Evolutionary conservation across 176 grass and related monocot genomes (phyloP), one percentile per base, ranked within the genome.

Genomic region (Otatea glauca): DNA sequence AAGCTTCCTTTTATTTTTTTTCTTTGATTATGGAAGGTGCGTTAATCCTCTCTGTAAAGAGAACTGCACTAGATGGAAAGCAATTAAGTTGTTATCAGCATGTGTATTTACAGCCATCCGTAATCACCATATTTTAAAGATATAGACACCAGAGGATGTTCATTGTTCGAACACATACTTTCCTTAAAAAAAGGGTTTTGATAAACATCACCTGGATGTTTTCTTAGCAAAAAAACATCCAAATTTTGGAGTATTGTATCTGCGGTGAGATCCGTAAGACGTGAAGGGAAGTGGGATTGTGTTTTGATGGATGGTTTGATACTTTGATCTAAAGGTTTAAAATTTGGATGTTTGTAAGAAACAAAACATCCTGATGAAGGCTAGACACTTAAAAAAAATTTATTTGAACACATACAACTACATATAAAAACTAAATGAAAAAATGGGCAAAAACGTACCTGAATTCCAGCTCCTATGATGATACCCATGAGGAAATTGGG

Each of bases 401-500:
- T 65, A 59, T 79, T 58, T 60, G 37, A 61, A 79, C 44, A 63
- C 11, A 12, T 50, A 62, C 18, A 51, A 24, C 21, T 17, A 64
- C 4, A 81, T 24, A 56, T 58, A 18, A 81, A 39, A 77, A 21
- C 21, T 7, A 72, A 29, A 67, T 86, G n/a, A 39, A 17, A 43
- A 18, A 41, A 0, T 4, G 5, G 53, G 58, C 14, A 15, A 55
- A 79, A 44, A 55, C 58, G 48, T 25, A 99, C 97, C 97, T 99
- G 97, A 92, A 99, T 96, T 62, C 97, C 97, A 23, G 97, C 97
- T 51, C 97, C 97, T 71, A 99, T 96, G 73, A 99, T 96, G 61
- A 99, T 99, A 16, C 97, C 97, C 97, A 99, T 96, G 70, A 99
- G 97, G 59, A 99, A 99, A 83, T 99, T 99, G 70, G 97, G 97